phyloP scores from a whole-genome alignment of 345 rosid genomes.

The Arabis alpina region DNA sequence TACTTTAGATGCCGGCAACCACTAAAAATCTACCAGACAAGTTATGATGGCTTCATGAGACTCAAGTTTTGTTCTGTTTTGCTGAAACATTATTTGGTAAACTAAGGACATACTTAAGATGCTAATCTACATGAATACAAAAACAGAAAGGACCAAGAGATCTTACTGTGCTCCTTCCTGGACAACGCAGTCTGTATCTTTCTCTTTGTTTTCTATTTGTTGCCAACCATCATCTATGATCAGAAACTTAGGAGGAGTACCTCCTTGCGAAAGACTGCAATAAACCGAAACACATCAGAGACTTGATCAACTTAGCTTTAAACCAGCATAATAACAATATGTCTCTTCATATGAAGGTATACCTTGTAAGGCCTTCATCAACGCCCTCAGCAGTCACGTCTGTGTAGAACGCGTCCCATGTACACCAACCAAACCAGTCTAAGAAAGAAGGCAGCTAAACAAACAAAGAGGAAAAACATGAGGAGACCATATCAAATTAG shows the following conservation, averaged over 20 bases:
- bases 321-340: not conserved
- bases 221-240: conserved; percentile 99
- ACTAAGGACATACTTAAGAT: not conserved
- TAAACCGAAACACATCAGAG: conserved; percentile 34
- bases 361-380: conserved; percentile 92
- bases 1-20: conserved; percentile 2
- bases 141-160: conserved; percentile 30
- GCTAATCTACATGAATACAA: conserved; percentile 11
- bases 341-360: conserved; percentile 16
- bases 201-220: conserved; percentile 86
- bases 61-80: not conserved
- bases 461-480: conserved; percentile 24
- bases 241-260: conserved; percentile 89
- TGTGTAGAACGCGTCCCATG: conserved; percentile 99
- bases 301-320: conserved; percentile 15
- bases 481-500: conserved; percentile 29
- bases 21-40: not conserved
- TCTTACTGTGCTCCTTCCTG: conserved; percentile 99
- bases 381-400: conserved; percentile 98
- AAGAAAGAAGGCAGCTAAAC: conserved; percentile 80
- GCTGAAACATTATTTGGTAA: not conserved
- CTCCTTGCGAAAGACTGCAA: conserved; percentile 88
- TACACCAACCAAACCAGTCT: conserved; percentile 99
- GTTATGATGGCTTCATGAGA: not conserved
- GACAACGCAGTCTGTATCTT: conserved; percentile 59